Base-by-base conservation (phyloP, 2,329 filamentous ascomycete species). In the Fusarium setosum region DNA sequence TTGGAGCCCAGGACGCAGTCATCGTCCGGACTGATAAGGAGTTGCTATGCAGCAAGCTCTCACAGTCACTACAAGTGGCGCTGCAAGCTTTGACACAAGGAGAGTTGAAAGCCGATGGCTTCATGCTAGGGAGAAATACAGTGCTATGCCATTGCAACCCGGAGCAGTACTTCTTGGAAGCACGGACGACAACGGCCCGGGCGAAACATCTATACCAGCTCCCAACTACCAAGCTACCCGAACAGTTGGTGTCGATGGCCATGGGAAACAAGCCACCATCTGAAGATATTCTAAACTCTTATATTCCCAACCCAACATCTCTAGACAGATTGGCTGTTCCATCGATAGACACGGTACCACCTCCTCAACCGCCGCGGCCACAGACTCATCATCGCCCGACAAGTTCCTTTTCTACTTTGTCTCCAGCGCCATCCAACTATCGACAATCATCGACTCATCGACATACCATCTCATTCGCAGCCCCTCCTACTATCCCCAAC, bases 141-240 rank as follows among this genome's bases (percentile, higher is more conserved):
- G 45, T 45, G 10, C 50, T 62, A 4, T 65, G 62, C n/a, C 31
- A 54, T 9, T 62, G 62, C 40, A 24, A 56, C 20, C 23, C 42
- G 2, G 38, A 56, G 15, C 58, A 59, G 26, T 57, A 65, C 31
- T 48, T 54, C 7, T n/a, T 65, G 3, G 62, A 65, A 12, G 32
- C 40, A 1, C n/a, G 23, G 10, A 37, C 54, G 3, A 26, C 20
- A 12, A 34, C 40, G 29, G 24, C 12, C 4, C n/a, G 54, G 21
- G 8, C 40, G 20, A 53, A 35, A 23, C 58, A 59, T 24, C 5
- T 56, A 17, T 51, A 59, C 32, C 55, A 56, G 20, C 40, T 65
- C 12, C 47, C 56, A 11, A 24, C 55, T 26, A 38, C 31, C 10
- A 34, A 26, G 5, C 20, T 65, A 7, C 31, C 45, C 6, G 26